phyloP scores from a whole-genome alignment of 495 filamentous ascomycete species.

The Terfezia boudieri region DNA sequence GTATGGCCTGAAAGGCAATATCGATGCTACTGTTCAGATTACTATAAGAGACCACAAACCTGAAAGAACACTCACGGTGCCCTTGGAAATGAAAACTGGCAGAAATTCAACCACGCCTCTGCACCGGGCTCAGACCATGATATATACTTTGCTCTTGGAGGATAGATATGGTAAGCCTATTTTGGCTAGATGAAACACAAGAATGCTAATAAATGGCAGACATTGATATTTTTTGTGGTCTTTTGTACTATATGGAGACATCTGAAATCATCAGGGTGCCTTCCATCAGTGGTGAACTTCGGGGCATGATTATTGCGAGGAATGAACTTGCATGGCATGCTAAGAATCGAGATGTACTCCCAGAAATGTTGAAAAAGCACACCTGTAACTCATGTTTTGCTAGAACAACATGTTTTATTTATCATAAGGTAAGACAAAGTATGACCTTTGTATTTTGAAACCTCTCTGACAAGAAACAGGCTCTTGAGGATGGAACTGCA shows the following conservation, averaged over 20 bases:
- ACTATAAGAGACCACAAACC: slow-evolving; percentile 42
- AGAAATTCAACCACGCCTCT: slow-evolving; percentile 46
- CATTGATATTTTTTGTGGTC: slow-evolving; percentile 64
- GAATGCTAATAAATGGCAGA: slow-evolving; percentile 23
- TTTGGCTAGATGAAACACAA: too few species aligned
- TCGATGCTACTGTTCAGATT: slow-evolving; percentile 95
- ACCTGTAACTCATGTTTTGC: slow-evolving; percentile 71
- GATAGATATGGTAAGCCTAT: slow-evolving; percentile 54
- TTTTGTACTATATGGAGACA: slow-evolving; percentile 85
- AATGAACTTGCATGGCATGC: slow-evolving; percentile 71
- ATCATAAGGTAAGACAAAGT: slow-evolving; percentile 48
- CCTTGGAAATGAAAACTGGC: slow-evolving; percentile 88
- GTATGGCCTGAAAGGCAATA: slow-evolving; percentile 92
- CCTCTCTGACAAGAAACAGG: slow-evolving; percentile 2
- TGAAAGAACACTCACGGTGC: slow-evolving; percentile 53
- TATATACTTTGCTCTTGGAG: slow-evolving; percentile 81
- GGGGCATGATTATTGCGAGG: slow-evolving; percentile 91
- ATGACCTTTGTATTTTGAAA: not conserved
- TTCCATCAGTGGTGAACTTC: slow-evolving; percentile 59
- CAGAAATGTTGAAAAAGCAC: slow-evolving; percentile 62
- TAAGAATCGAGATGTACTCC: slow-evolving; percentile 55
- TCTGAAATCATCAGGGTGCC: slow-evolving; percentile 68
- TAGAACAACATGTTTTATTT: slow-evolving; percentile 70
- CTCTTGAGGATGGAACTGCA: slow-evolving; percentile 50
- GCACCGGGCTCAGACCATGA: slow-evolving; percentile 79